phyloP scores from a whole-genome alignment of 2,329 filamentous ascomycete species.

The Graphiopsis chlorocephala region DNA sequence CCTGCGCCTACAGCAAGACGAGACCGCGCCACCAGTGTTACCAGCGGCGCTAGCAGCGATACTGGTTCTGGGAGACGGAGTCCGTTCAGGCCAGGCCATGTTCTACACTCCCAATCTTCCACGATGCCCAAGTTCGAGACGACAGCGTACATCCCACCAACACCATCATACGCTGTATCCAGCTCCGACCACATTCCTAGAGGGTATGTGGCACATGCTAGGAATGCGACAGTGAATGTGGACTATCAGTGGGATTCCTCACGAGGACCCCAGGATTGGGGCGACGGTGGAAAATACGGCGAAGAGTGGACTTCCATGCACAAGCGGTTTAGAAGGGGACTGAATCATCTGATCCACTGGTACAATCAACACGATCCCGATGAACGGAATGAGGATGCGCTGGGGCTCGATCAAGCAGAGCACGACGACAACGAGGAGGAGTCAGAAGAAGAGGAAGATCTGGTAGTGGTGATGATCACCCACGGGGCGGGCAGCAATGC shows the following conservation, averaged over 20 bases:
- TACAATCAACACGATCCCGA: conserved; percentile 56
- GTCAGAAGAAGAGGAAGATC: conserved; percentile 62
- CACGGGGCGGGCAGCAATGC: conserved; percentile 97
- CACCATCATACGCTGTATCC: conserved; percentile 80
- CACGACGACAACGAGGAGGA: conserved; percentile 45
- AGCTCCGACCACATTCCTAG: conserved; percentile 76
- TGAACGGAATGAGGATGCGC: conserved; percentile 33
- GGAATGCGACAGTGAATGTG: conserved; percentile 79
- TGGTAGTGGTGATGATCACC: conserved; percentile 83
- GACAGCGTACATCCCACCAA: conserved; percentile 66
- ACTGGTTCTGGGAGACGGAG: conserved; percentile 26
- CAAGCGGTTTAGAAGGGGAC: conserved; percentile 74
- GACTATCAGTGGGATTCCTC: conserved; percentile 97
- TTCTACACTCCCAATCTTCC: conserved; percentile 26
- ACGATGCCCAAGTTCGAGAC: conserved; percentile 30
- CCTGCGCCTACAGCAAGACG: conserved; percentile 40
- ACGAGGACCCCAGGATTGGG: conserved; percentile 73
- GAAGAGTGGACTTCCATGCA: conserved; percentile 98
- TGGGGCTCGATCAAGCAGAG: conserved; percentile 35
- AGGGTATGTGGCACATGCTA: conserved; percentile 86
- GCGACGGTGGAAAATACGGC: conserved; percentile 79
- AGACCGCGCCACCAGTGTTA: conserved; percentile 46
- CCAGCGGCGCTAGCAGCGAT: conserved; percentile 28
- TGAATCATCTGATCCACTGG: conserved; percentile 79
- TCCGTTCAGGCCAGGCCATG: conserved; percentile 27